phyloP scores from a whole-genome alignment of 495 filamentous ascomycete genomes.

The Penicillium fimorum region DNA sequence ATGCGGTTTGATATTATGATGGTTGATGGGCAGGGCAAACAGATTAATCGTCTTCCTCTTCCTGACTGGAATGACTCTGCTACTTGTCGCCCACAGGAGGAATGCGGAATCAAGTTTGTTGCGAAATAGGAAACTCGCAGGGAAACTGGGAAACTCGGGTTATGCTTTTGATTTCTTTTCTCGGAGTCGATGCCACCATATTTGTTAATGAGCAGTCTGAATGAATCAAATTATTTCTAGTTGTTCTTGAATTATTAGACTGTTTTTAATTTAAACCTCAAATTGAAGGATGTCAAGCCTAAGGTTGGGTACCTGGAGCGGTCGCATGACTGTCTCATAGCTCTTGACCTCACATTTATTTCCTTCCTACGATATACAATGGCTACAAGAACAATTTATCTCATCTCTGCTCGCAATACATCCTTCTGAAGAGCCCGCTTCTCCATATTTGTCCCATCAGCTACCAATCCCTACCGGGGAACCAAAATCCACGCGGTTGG shows the following conservation, averaged over 20 bases:
- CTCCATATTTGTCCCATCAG: constrained; percentile 34
- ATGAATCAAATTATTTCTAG: not conserved
- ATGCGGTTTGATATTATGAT: constrained; percentile 2
- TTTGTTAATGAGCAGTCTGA: not conserved
- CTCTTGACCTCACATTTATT: not conserved
- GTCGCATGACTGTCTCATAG: too few relatives aligned
- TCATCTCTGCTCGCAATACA: constrained; percentile 25
- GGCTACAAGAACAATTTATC: constrained; percentile 21
- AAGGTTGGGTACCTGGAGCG: not conserved
- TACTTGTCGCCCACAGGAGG: constrained; percentile 10
- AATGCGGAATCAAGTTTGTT: constrained; percentile 2
- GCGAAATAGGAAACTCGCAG: not conserved
- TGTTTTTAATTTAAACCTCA: too few relatives aligned
- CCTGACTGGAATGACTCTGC: constrained; percentile 12
- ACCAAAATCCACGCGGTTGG: constrained; percentile 35
- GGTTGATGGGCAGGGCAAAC: constrained; percentile 3
- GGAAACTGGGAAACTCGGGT: too few relatives aligned
- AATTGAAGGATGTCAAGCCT: too few relatives aligned
- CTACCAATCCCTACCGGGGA: constrained; percentile 13
- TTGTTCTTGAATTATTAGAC: too few relatives aligned
- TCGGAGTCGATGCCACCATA: not conserved
- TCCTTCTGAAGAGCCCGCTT: constrained; percentile 33
- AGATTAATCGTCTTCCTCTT: not conserved
- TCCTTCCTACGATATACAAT: not conserved
- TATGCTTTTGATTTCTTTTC: not conserved